Percentiles rank a stretch among this genome's conserved stretches.
Evolutionary conservation across 1,139 yeast species (phyloP).

Genomic region (Candida glucosophila): DNA sequence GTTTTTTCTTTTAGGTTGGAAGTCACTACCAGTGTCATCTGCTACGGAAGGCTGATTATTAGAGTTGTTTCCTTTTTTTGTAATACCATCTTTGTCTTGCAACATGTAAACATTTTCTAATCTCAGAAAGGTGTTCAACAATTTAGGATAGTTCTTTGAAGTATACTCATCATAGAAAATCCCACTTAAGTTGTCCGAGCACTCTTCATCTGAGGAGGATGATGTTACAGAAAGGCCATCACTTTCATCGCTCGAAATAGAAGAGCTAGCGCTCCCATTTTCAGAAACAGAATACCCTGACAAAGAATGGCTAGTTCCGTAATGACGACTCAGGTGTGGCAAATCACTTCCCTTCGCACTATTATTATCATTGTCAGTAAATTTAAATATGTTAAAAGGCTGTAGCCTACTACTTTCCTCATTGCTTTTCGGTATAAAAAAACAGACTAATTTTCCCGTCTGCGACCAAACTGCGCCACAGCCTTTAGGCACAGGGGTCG

Average conservation of each 20-base stretch:
- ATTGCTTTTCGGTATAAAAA: constrained; percentile 55
- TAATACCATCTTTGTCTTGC: constrained; percentile 11
- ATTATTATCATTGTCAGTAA: constrained; percentile 33
- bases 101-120: constrained; percentile 24
- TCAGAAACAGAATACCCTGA: not conserved
- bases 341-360: constrained; percentile 19
- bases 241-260: too few relatives aligned
- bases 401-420: constrained; percentile 20
- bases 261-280: too few relatives aligned
- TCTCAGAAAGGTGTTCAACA: constrained; percentile 32
- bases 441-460: constrained; percentile 72
- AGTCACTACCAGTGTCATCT: constrained; percentile 8
- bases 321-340: too few relatives aligned
- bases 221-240: too few relatives aligned
- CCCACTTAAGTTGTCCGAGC: constrained; percentile 44
- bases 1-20: constrained; percentile 10
- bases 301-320: too few relatives aligned
- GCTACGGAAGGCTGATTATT: constrained; percentile 20
- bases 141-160: constrained; percentile 38
- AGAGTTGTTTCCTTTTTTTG: constrained; percentile 20
- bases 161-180: constrained; percentile 38
- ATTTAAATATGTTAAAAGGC: constrained; percentile 28
- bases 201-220: constrained; percentile 36
- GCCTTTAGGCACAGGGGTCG: constrained; percentile 86
- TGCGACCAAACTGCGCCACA: constrained; percentile 89